Evolutionary conservation across 331 rosid species (phyloP).

Genomic region (Quercus phellos): DNA sequence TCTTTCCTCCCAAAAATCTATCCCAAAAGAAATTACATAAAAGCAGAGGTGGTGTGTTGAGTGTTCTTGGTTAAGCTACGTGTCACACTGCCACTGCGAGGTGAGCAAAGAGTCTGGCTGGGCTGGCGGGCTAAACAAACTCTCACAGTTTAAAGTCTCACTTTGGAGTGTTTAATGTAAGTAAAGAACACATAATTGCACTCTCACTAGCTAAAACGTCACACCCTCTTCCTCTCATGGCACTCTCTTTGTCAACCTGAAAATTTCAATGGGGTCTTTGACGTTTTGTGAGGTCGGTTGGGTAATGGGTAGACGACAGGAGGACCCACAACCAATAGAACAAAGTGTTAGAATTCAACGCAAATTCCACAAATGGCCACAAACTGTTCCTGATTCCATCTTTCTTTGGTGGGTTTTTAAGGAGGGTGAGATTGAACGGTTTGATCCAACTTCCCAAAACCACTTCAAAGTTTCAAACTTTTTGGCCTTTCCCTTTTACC

Average conservation of each 20-base stretch:
- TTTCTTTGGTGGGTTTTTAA: conserved; percentile 27
- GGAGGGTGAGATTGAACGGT: conserved; percentile 10
- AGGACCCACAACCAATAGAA: conserved; percentile 47
- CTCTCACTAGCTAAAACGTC: background rate
- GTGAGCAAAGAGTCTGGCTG: background rate
- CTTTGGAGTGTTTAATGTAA: background rate
- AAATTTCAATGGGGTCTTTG: conserved; percentile 34
- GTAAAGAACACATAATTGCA: background rate
- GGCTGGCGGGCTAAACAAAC: background rate
- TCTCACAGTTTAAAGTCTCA: too few species aligned
- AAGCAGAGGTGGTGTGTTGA: background rate
- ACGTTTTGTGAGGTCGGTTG: conserved; percentile 43
- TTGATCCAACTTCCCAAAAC: conserved; percentile 1
- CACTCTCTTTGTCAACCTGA: conserved; percentile 34
- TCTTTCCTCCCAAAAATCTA: too few species aligned
- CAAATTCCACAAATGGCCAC: conserved; percentile 2
- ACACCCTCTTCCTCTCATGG: conserved; percentile 8
- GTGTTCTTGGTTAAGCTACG: background rate
- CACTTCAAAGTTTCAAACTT: conserved; percentile 17
- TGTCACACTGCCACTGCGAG: background rate
- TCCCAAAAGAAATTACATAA: too few species aligned
- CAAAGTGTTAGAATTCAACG: conserved; percentile 18
- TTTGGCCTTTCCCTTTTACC: conserved; percentile 15
- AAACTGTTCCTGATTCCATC: conserved; percentile 25
- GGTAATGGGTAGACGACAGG: conserved; percentile 8